Percentiles rank a stretch among this genome's conserved stretches.
phyloP scores from a whole-genome alignment of 192 early-diverging fungal genomes.

The Backusella psychrophila region DNA sequence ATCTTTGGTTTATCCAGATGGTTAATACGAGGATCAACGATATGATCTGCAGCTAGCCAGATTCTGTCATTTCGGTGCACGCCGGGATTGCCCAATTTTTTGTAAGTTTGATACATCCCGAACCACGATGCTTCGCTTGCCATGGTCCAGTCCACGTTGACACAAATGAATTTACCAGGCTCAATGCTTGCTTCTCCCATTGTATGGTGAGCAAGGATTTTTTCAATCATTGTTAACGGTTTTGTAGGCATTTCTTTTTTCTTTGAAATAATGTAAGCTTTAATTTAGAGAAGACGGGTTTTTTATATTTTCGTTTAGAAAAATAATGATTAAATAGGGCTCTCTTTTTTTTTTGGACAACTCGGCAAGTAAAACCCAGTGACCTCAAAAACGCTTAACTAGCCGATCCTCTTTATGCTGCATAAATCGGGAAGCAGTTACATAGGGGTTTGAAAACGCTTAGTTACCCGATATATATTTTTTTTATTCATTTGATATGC shows the following conservation, averaged over 20 bases:
- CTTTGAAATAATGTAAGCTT: neutral
- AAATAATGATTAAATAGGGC: neutral
- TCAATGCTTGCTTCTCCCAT: constrained; percentile 68
- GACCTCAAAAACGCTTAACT: neutral
- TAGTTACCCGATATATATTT: neutral
- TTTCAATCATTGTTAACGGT: constrained; percentile 74
- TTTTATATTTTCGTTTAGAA: neutral
- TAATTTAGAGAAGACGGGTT: neutral
- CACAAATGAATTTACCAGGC: constrained; percentile 81
- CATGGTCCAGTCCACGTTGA: constrained; percentile 80
- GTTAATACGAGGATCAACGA: constrained; percentile 74
- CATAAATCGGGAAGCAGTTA: neutral
- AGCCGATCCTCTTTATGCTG: neutral
- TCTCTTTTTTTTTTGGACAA: neutral
- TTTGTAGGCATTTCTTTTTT: constrained; percentile 21
- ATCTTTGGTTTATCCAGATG: constrained; percentile 65
- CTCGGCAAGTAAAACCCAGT: neutral
- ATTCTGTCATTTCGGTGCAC: constrained; percentile 79
- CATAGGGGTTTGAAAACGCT: neutral
- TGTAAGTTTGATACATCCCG: constrained; percentile 85
- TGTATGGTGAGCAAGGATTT: constrained; percentile 75
- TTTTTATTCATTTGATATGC: neutral
- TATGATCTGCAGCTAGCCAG: constrained; percentile 83
- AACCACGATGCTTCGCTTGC: constrained; percentile 83
- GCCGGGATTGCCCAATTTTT: constrained; percentile 70